Evolutionary conservation across 2,329 filamentous ascomycete species (phyloP).

Genomic region (Diaporthe helianthi): DNA sequence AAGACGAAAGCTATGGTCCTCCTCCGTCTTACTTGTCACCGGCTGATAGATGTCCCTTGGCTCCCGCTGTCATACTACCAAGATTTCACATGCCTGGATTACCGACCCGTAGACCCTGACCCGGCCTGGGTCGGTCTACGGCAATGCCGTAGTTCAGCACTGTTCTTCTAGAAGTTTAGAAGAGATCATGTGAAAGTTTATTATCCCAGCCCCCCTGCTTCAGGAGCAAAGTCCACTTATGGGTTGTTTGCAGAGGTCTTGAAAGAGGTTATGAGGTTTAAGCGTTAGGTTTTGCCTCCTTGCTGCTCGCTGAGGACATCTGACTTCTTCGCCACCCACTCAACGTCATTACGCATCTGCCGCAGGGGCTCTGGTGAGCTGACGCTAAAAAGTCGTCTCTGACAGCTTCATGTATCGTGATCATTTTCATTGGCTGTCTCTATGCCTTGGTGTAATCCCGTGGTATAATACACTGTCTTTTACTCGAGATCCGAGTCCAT

Average conservation of each 20-base stretch:
- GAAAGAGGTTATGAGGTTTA: neutral
- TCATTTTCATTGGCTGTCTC: conserved; percentile 32
- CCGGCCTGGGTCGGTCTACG: neutral
- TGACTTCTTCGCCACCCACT: conserved; percentile 15
- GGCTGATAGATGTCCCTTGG: neutral
- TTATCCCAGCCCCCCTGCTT: neutral
- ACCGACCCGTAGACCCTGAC: neutral
- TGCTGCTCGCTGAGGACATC: neutral
- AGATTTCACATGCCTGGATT: conserved; percentile 22
- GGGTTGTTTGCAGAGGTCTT: neutral
- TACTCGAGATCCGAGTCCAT: conserved; percentile 14
- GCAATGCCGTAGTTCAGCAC: neutral
- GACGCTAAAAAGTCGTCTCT: conserved; percentile 6
- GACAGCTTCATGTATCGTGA: conserved; percentile 19
- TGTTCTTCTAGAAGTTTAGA: neutral
- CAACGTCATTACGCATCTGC: conserved; percentile 32
- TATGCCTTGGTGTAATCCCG: conserved; percentile 27
- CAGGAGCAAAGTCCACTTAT: too few species aligned
- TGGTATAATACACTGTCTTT: conserved; percentile 40
- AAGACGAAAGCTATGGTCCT: neutral
- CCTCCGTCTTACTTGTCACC: neutral
- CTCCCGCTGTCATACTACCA: neutral
- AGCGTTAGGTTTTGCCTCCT: neutral
- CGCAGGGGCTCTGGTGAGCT: conserved; percentile 1
- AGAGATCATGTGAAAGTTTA: neutral